Evolutionary conservation across 169 alveolate species (phyloP).

Genomic region (Babesia divergens): DNA sequence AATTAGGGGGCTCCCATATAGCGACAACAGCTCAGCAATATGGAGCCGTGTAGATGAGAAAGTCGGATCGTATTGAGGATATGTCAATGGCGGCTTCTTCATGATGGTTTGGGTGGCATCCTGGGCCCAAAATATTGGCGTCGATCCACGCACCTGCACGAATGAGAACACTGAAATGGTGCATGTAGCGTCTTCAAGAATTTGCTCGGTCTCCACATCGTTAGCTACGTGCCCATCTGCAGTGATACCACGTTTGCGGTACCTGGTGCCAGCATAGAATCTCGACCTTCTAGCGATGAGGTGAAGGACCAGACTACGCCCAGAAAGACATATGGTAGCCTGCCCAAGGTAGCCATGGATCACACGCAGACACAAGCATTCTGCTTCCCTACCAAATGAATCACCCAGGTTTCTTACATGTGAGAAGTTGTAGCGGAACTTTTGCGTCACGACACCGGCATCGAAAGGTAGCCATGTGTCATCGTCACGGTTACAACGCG

Average conservation of each 20-base stretch:
- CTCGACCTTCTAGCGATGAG: conserved; percentile 89
- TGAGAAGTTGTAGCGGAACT: conserved; percentile 61
- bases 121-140: conserved; percentile 92
- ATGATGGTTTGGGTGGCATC: conserved; percentile 54
- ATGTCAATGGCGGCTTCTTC: conserved; percentile 68
- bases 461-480: conserved; percentile 42
- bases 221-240: conserved; percentile 84
- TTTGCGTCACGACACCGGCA: conserved; percentile 28
- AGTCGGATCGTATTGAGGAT: conserved; percentile 77
- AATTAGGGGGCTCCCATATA: conserved; percentile 70
- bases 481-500: background rate
- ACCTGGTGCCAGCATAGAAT: conserved; percentile 94
- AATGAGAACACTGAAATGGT: conserved; percentile 79
- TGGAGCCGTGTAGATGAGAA: conserved; percentile 72
- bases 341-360: conserved; percentile 70
- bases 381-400: conserved; percentile 5
- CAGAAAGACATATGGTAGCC: conserved; percentile 46
- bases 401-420: conserved; percentile 46
- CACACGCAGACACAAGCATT: conserved; percentile 35
- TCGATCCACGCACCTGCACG: conserved; percentile 93
- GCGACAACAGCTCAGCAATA: conserved; percentile 15
- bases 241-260: conserved; percentile 91
- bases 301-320: conserved; percentile 50
- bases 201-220: conserved; percentile 94
- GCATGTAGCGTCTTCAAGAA: conserved; percentile 73